Base-by-base conservation (phyloP, 2,329 filamentous ascomycete genomes). In the Teratosphaeria destructans region DNA sequence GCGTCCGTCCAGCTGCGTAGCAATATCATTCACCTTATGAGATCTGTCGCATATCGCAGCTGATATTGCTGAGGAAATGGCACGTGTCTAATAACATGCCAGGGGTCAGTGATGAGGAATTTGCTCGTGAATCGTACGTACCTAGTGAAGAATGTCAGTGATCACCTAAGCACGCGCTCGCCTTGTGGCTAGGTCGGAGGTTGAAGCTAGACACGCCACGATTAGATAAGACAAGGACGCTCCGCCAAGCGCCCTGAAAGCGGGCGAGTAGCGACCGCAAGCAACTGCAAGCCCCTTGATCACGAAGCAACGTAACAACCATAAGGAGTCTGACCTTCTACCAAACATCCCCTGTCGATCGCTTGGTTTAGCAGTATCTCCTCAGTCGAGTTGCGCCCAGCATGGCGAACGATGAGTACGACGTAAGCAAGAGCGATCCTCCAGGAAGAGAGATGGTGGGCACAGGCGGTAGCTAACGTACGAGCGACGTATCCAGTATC, bases 401-500 rank as follows among this genome's bases (percentile, higher is more conserved):
- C 78, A 99, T 97, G 94, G 94, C 93, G 74, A 99, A 97, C 87
- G 94, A 99, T 85, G 94, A 99, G 83, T 99, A 99, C 82, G 94
- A 99, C 87, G 93, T 97, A 81, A 83, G 91, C 79, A 54, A 23
- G 39, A 34, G 29, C 26, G 23, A 47, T 23, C 19, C 58, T 29
- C 5, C 26, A 11, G 26, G 23, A 47, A 47, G 27, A 19, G 37
- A 26, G 0, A 49, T 39, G 11, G 11, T 11, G 4, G 37, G 4
- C 10, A 55, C 19, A 52, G 27, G 32, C 52, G 26, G 23, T 32
- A 32, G 52, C 23, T 54, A 54, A 54, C 32, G 32, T 67, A 58
- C 61, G 59, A 32, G 27, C 19, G 5, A 49, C 7, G 12, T 39
- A 5, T 68, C 66, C 76, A 96, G 92, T 97, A 97, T 77, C 90